Evolutionary conservation across 1,284 basidiomycete genomes (phyloP), one percentile per base, ranked within the genome.

Genomic region (Malassezia slooffiae): DNA sequence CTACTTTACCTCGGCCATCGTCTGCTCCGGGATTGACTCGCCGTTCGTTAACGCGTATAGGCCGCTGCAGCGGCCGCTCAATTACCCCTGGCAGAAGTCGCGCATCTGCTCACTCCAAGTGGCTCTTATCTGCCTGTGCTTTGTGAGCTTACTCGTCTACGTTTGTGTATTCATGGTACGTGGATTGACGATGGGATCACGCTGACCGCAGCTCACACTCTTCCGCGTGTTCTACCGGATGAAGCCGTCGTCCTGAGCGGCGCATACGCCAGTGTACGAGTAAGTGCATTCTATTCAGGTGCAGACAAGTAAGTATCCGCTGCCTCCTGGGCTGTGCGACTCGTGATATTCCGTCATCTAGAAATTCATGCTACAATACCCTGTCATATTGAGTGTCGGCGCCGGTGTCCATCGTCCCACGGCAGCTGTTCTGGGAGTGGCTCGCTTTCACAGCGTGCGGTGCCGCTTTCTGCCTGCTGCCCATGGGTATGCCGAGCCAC

Each of bases 1-100:
- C 65, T 87, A 82, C 71, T 86, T 89, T 71, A 89, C 86, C 3
- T 85, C 85, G 22, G 73, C 80, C 21, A 77, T 90, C 43, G 79
- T 82, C 26, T 91, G 87, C 47, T 43, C 55, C 17, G 26, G 43
- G 9, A 41, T 43, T 16, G 47, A 42, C 16, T 60, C 53, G 20
- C 55, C 71, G 26, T 80, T 74, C n/a, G n/a, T n/a, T 15, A 74
- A 78, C 6, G 70, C 81, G 76, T 62, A 59, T 76, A 13, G 74
- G 75, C 20, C 28, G 13, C 38, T 43, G 59, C 69, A 8, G 70
- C 70, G 69, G 70, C 71, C 71, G 29, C 51, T 66, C 17, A 35
- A 42, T 3, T 34, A 63, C 22, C 51, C 50, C 12, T 20, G 30
- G 22, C 19, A 33, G 70, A 24, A 70, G 74, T 5, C 77, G 77